Conservation (phyloP, 257 asterid genomes). For the Schizonepeta tenuifolia region DNA sequence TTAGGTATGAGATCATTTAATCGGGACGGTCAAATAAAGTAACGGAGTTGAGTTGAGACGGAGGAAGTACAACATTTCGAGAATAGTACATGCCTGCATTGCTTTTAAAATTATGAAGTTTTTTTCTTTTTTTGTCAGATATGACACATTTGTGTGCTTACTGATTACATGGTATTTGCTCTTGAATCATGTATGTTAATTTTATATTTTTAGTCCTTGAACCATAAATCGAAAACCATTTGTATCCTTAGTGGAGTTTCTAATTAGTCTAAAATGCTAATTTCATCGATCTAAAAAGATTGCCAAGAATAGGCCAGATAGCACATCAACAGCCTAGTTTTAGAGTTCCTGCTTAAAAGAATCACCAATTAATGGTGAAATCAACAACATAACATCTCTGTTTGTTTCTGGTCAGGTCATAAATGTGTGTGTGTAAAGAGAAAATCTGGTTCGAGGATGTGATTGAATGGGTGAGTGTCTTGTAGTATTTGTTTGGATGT, state of each 20-base stretch:
- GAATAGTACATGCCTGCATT: not conserved
- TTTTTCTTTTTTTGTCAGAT: too few relatives aligned
- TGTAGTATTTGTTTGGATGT: constrained; percentile 3
- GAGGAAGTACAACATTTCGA: too few relatives aligned
- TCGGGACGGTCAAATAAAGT: too few relatives aligned
- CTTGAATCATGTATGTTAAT: too few relatives aligned
- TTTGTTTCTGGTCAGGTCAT: not conserved
- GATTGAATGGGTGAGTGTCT: constrained; percentile 17
- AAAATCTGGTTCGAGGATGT: constrained; percentile 9
- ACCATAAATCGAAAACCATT: too few relatives aligned
- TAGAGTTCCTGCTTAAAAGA: not conserved
- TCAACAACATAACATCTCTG: not conserved
- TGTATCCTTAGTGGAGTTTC: not conserved
- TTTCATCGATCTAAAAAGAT: not conserved
- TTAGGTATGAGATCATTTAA: too few relatives aligned
- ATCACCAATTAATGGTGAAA: not conserved
- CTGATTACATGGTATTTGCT: too few relatives aligned
- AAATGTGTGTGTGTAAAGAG: not conserved
- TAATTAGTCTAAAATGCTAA: not conserved
- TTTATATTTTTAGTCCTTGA: too few relatives aligned
- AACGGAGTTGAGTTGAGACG: too few relatives aligned
- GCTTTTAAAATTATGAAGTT: not conserved
- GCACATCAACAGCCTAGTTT: not conserved
- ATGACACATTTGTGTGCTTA: too few relatives aligned
- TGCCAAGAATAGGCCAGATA: not conserved